Evolutionary conservation across 2,329 filamentous ascomycete species (phyloP).

Genomic region (Microascus cirrosus): DNA sequence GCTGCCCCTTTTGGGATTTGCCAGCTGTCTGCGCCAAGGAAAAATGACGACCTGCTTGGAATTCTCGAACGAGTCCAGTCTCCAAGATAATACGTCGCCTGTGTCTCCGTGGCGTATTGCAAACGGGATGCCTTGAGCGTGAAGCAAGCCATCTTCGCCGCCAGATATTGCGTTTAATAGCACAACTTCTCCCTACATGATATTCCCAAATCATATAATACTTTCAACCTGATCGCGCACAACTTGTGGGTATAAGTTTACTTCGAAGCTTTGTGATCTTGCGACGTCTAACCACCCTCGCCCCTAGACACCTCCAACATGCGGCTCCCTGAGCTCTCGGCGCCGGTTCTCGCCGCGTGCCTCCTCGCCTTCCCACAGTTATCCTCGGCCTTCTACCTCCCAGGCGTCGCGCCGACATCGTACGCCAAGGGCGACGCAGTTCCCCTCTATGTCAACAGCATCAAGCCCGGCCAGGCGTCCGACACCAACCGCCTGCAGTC

Average conservation of each 20-base stretch:
- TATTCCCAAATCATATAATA: background rate
- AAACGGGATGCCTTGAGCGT: background rate
- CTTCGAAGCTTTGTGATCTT: background rate
- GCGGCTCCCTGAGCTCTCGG: constrained; percentile 32
- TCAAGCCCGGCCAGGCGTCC: constrained; percentile 72
- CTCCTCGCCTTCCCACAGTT: constrained; percentile 41
- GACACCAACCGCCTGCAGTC: constrained; percentile 76
- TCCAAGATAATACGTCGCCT: background rate
- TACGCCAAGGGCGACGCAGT: constrained; percentile 74
- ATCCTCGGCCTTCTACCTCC: constrained; percentile 79
- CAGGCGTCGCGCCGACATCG: constrained; percentile 86
- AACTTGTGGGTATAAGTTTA: background rate
- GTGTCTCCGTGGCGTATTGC: background rate
- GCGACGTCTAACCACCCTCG: background rate
- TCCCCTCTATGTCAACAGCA: constrained; percentile 82
- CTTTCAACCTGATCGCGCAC: background rate
- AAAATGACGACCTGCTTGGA: background rate
- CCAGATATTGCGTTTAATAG: background rate
- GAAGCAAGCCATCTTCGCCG: background rate
- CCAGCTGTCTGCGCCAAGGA: background rate
- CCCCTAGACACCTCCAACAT: constrained; percentile 20
- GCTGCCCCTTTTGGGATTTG: background rate
- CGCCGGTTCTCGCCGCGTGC: constrained; percentile 32
- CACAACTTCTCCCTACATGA: background rate
- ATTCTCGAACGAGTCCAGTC: background rate